These are phyloP conservation scores for Asterophora lycoperdoides DNA, from an alignment of 768 basidiomycete species.

Conservation along the genomic window DNA sequence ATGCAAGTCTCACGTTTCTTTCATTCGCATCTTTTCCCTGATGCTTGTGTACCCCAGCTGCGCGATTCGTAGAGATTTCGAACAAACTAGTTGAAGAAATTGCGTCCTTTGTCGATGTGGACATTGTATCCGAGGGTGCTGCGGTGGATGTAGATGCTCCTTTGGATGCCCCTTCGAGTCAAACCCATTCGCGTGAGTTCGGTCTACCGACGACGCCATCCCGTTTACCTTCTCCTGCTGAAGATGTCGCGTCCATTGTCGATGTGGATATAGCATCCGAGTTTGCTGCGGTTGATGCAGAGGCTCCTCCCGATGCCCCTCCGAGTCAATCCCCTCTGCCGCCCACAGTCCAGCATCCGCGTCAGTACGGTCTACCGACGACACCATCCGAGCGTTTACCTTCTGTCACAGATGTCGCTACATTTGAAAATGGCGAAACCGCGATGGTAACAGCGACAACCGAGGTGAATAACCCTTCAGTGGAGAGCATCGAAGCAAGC, in stretches of 20 bases:
- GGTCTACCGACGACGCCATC: too few species aligned
- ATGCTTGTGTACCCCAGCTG: not conserved
- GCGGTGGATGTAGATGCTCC: too few species aligned
- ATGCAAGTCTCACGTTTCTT: not conserved
- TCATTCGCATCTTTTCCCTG: not conserved
- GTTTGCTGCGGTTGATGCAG: too few species aligned
- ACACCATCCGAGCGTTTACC: constrained; percentile 19
- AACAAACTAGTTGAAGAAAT: not conserved
- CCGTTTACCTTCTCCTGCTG: too few species aligned
- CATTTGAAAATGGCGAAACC: not conserved
- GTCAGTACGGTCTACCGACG: constrained; percentile 15
- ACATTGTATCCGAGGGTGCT: not conserved
- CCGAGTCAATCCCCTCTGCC: not conserved
- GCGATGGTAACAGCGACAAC: too few species aligned
- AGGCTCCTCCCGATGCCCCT: not conserved
- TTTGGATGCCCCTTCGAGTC: too few species aligned
- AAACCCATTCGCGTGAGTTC: too few species aligned
- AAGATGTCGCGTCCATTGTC: not conserved
- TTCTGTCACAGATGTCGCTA: constrained; percentile 10
- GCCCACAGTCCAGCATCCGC: not conserved
- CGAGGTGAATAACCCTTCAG: not conserved
- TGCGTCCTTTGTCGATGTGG: not conserved
- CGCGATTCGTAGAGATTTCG: not conserved
- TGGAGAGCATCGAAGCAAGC: not conserved
- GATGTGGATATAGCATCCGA: not conserved